These are phyloP conservation scores for Punctularia strigosozonata DNA, from an alignment of 768 basidiomycete genomes.

Conservation along the genomic window DNA sequence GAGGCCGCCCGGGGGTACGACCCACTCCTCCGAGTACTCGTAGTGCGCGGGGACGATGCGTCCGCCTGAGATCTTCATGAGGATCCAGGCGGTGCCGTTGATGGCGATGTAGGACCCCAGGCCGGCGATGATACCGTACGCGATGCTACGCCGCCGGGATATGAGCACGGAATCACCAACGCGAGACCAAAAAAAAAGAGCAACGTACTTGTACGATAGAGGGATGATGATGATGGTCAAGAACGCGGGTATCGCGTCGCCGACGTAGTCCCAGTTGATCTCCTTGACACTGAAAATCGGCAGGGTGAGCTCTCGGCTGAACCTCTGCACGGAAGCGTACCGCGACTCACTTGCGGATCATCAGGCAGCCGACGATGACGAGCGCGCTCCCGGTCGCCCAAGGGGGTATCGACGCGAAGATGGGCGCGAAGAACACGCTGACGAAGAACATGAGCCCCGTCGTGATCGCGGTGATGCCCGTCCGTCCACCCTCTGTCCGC, in stretches of 20 bases:
- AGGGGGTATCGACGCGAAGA: constrained; percentile 76
- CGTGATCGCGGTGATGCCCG: constrained; percentile 68
- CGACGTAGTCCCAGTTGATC: constrained; percentile 84
- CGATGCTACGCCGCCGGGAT: constrained; percentile 42
- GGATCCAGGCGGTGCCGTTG: constrained; percentile 52
- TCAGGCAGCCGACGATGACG: constrained; percentile 77
- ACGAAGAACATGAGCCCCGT: constrained; percentile 71
- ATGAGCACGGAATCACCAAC: constrained; percentile 3
- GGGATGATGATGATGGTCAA: constrained; percentile 73
- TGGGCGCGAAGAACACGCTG: constrained; percentile 78
- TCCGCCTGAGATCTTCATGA: constrained; percentile 46
- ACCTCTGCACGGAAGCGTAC: background rate
- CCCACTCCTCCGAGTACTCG: constrained; percentile 57
- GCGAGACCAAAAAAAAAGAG: background rate
- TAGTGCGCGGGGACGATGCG: constrained; percentile 53
- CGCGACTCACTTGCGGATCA: constrained; percentile 66
- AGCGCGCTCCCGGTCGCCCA: constrained; percentile 87
- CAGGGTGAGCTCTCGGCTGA: background rate
- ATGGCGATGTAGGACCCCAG: constrained; percentile 58
- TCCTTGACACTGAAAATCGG: constrained; percentile 51
- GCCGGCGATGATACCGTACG: constrained; percentile 82
- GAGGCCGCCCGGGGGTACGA: constrained; percentile 59
- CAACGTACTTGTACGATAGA: constrained; percentile 58
- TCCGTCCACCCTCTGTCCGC: constrained; percentile 70
- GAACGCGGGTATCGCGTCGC: constrained; percentile 83